Percentiles rank a stretch among this genome's conserved stretches.
phyloP scores from a whole-genome alignment of 305 asterid species.

The Fraxinus sp. region DNA sequence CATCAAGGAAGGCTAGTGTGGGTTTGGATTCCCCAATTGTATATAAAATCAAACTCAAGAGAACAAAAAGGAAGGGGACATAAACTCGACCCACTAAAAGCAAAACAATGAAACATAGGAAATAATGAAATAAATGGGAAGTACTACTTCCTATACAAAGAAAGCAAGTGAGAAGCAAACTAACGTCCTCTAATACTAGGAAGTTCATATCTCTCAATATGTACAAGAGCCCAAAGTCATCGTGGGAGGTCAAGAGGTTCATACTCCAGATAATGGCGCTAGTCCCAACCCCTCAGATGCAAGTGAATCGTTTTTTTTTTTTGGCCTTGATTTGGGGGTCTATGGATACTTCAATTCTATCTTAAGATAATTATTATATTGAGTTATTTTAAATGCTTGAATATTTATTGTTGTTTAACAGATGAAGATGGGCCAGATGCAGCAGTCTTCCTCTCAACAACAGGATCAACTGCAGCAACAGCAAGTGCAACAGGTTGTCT shows the following conservation, averaged over 20 bases:
- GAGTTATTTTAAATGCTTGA: neutral
- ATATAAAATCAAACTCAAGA: neutral
- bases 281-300: neutral
- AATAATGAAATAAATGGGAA: neutral
- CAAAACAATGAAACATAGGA: neutral
- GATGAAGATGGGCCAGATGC: constrained; percentile 89
- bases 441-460: constrained; percentile 86
- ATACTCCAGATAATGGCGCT: neutral
- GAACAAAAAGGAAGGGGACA: neutral
- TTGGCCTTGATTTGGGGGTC: neutral
- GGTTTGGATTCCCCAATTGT: neutral
- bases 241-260: neutral
- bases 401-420: constrained; percentile 28
- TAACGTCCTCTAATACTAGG: neutral
- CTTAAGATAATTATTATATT: neutral
- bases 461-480: constrained; percentile 92
- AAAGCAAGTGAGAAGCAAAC: neutral
- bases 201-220: neutral
- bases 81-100: neutral
- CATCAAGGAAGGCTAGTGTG: neutral
- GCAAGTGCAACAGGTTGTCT: constrained; percentile 71
- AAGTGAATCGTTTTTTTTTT: neutral
- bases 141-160: neutral
- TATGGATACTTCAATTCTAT: neutral
- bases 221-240: neutral